phyloP scores from a whole-genome alignment of 202 grass and related monocot genomes.

The Bolboschoenoplectus hybrid region DNA sequence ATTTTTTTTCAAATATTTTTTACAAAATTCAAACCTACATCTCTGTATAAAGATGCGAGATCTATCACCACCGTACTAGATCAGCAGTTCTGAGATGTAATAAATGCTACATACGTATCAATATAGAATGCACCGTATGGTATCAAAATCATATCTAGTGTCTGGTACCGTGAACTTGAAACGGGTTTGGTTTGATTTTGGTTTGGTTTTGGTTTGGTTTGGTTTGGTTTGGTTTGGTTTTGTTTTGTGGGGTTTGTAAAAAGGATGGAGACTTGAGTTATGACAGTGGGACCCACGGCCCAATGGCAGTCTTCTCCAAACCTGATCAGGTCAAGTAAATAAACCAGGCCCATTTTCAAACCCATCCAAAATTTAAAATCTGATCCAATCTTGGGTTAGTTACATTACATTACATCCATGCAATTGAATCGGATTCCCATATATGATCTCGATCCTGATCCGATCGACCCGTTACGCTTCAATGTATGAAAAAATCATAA shows the following conservation, averaged over 20 bases:
- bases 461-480: background rate
- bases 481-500: background rate
- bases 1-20: no score
- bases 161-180: background rate
- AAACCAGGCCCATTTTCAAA: conserved; percentile 42
- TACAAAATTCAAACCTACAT: no score
- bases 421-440: conserved; percentile 13
- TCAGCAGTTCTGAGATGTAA: no score
- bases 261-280: conserved; percentile 38
- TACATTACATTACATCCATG: background rate
- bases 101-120: no score
- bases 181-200: background rate
- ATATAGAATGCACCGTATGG: no score
- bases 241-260: conserved; percentile 4
- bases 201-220: no score
- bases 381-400: conserved; percentile 19
- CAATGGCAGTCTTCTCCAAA: background rate
- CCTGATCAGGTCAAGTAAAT: conserved; percentile 43
- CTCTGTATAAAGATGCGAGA: background rate
- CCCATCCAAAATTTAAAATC: conserved; percentile 21
- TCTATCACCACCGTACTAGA: no score
- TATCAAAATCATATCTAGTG: background rate
- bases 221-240: background rate
- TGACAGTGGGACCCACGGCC: conserved; percentile 42
- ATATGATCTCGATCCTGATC: background rate